Evolutionary conservation across 1,139 yeast species (phyloP).

Genomic region (Debaryomyces coudertii): DNA sequence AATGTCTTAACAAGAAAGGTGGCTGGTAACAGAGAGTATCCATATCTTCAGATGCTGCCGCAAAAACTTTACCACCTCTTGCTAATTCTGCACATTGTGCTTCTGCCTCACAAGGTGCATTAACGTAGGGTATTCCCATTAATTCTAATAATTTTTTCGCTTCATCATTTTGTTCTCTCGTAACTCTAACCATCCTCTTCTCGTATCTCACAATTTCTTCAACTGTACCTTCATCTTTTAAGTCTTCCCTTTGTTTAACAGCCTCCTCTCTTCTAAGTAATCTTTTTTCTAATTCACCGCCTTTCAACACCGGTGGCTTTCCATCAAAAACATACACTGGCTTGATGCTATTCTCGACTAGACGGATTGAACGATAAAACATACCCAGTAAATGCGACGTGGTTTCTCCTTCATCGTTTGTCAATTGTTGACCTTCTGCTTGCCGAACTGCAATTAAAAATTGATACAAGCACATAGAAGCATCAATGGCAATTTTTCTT

Average conservation of each 20-base stretch:
- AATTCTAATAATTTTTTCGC: slow-evolving; percentile 76
- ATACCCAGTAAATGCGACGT: slow-evolving; percentile 96
- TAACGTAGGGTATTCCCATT: slow-evolving; percentile 94
- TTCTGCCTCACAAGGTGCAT: slow-evolving; percentile 98
- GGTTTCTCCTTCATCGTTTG: slow-evolving; percentile 88
- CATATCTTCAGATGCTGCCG: slow-evolving; percentile 99
- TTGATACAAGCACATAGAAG: slow-evolving; percentile 92
- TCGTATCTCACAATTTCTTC: slow-evolving; percentile 79
- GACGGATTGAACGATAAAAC: slow-evolving; percentile 86
- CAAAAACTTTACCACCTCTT: slow-evolving; percentile 83
- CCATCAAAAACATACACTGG: slow-evolving; percentile 98
- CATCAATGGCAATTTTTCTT: slow-evolving; percentile 89
- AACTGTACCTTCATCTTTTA: slow-evolving; percentile 78
- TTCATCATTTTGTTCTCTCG: slow-evolving; percentile 90
- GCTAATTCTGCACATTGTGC: slow-evolving; percentile 98
- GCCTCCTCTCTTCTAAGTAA: slow-evolving; percentile 83
- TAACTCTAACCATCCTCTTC: slow-evolving; percentile 84
- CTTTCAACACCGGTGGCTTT: slow-evolving; percentile 88
- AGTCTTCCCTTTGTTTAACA: slow-evolving; percentile 66
- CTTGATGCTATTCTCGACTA: slow-evolving; percentile 89
- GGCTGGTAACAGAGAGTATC: slow-evolving; percentile 93
- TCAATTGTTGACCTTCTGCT: slow-evolving; percentile 92
- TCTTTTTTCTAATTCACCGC: slow-evolving; percentile 91
- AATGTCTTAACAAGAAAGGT: slow-evolving; percentile 78
- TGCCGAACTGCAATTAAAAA: slow-evolving; percentile 95